Evolutionary conservation across 495 filamentous ascomycete genomes (phyloP).

Genomic region (Penicillium cinerascens): DNA sequence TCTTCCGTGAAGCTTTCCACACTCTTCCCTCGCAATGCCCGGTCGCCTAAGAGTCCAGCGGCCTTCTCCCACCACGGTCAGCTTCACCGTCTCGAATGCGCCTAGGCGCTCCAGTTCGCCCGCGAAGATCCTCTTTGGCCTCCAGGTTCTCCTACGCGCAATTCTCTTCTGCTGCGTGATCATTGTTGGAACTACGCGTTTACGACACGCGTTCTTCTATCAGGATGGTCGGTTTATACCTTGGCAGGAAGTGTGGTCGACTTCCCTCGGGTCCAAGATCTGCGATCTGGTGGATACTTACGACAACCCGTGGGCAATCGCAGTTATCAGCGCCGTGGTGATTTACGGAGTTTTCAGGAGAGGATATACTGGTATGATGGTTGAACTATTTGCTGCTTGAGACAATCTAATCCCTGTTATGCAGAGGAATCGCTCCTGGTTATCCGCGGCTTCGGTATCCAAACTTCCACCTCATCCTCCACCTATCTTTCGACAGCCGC

Average conservation of each 20-base stretch:
- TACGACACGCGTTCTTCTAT: conserved; percentile 25
- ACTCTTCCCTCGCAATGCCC: conserved; percentile 29
- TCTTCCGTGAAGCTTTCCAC: not conserved
- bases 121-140: conserved; percentile 49
- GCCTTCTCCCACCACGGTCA: conserved; percentile 80
- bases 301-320: conserved; percentile 30
- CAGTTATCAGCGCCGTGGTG: conserved; percentile 27
- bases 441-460: conserved; percentile 84
- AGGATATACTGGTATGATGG: conserved; percentile 44
- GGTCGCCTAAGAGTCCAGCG: conserved; percentile 61
- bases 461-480: conserved; percentile 68
- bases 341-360: conserved; percentile 49
- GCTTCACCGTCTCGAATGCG: conserved; percentile 79
- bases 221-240: conserved; percentile 20
- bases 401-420: conserved; percentile 18
- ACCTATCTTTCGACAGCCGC: conserved; percentile 61
- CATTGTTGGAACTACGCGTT: conserved; percentile 38
- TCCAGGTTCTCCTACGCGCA: conserved; percentile 48
- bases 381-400: not conserved
- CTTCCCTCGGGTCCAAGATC: conserved; percentile 22
- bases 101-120: conserved; percentile 53
- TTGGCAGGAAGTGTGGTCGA: conserved; percentile 36
- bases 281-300: conserved; percentile 37
- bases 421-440: conserved; percentile 83
- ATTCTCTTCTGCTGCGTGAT: conserved; percentile 40